These are phyloP conservation scores for Caloboletus inedulis DNA, from an alignment of 1,284 basidiomycete species.

Conservation along the genomic window DNA sequence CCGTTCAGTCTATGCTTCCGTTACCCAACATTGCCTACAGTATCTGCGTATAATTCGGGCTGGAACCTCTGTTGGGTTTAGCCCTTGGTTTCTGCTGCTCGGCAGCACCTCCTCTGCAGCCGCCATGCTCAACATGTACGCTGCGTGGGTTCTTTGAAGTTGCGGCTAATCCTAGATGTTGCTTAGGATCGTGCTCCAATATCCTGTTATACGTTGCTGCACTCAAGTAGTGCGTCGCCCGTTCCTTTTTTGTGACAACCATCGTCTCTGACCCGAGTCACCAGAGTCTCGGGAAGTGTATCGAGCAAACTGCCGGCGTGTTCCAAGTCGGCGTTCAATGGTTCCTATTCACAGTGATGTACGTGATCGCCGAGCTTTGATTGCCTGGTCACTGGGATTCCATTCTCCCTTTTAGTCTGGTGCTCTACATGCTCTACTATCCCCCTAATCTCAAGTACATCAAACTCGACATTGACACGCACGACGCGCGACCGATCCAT, in stretches of 20 bases:
- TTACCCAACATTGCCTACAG: conserved; percentile 34
- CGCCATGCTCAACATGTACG: conserved; percentile 79
- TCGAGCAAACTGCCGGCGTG: conserved; percentile 82
- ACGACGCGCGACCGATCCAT: conserved; percentile 41
- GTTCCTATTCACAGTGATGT: conserved; percentile 86
- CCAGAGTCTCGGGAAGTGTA: conserved; percentile 69
- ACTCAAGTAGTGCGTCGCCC: conserved; percentile 57
- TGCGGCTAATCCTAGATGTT: not conserved
- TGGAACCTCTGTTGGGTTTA: conserved; percentile 83
- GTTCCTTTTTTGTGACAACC: not conserved
- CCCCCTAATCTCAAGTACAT: conserved; percentile 77
- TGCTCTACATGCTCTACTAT: conserved; percentile 92
- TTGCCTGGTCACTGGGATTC: not conserved
- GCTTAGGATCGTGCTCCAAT: conserved; percentile 79
- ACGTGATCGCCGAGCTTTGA: conserved; percentile 5
- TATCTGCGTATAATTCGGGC: conserved; percentile 73
- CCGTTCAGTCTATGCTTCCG: not conserved
- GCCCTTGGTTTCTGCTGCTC: conserved; percentile 90
- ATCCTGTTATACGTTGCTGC: conserved; percentile 84
- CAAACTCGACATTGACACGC: conserved; percentile 43
- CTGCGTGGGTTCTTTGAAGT: not conserved
- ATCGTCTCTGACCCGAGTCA: conserved; percentile 3
- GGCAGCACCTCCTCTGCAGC: conserved; percentile 85
- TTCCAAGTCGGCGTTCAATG: conserved; percentile 84
- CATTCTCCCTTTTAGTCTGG: conserved; percentile 50